Evolutionary conservation across 1,284 basidiomycete genomes (phyloP), one percentile per base, ranked within the genome.

Genomic region (Puccinia polysora): DNA sequence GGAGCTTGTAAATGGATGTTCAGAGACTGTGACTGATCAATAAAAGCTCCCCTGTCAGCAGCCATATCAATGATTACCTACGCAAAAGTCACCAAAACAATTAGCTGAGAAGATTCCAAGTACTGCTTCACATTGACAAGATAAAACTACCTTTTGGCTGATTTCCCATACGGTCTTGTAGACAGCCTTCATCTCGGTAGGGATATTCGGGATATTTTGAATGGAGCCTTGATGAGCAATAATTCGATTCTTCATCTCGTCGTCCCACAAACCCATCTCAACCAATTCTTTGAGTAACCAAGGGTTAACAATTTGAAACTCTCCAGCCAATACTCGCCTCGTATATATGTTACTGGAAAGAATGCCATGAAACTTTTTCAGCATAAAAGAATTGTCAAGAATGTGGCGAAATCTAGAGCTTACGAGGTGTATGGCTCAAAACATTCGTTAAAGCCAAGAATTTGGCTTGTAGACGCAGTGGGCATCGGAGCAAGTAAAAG

Each of bases 111-210:
- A n/a, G n/a, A n/a, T n/a, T n/a, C n/a, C n/a, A n/a, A n/a, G n/a
- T n/a, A 10, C 6, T 25, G 32, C 3, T 2, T 23, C 34, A 38
- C 14, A 58, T 15, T 20, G 32, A 38, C 10, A 20, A 43, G 28
- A 10, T 3, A 62, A 30, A 23, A 43, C 6, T 28, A 90, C 92
- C 88, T 97, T 97, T 84, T 98, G 96, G 73, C 87, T 89, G 81
- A 99, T 96, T 84, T 99, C 96, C 96, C 96, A 99, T 58, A 97
- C 93, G 10, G 94, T 97, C 84, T 95, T 96, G 86, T 96, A 97
- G 81, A 97, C 91, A 4, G 89, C 89, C 84, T 97, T 96, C 82
- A 95, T 84, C 75, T 95, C 87, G 74, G 87, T 87, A 1, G 93
- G 93, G 76, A 97, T 91, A 69, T 79, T 84, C 47, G 76, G 88